Evolutionary conservation across 176 grass and related monocot species (phyloP), one percentile per base, ranked within the genome.

Genomic region (Oryza brachyantha): DNA sequence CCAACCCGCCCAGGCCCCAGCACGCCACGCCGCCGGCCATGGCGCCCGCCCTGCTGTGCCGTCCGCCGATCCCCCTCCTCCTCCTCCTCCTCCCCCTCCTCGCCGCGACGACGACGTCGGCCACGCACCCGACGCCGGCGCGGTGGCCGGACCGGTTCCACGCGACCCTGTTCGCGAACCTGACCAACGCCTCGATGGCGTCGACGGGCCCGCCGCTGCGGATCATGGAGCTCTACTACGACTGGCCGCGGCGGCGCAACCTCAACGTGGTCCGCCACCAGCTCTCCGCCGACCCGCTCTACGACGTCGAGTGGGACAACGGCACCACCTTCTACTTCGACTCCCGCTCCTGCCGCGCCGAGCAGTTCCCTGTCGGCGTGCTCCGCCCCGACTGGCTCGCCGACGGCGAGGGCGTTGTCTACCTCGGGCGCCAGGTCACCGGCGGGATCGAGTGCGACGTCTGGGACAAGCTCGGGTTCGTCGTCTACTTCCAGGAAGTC

Each of bases 301-400:
- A 86, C 79, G 94, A 97, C 76, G 91, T 97, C 4, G 94, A 97
- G 79, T 94, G 94, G 94, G 40, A 76, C 84, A 97, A 97, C 72
- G 86, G 89, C 81, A 94, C 94, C 43, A 66, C 40, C 62, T 97
- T 93, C 91, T 82, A 90, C 76, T 93, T 90, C 79, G 78, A 86
- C 70, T 76, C 88, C 2, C 10, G 67, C 2, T 22, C 66, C 5
- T 97, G 94, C 91, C 89, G 86, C 84, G 78, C 92, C 37, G 29
- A 22, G 48, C 89, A 50, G 3, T 71, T 97, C 63, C 72, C 78
- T 10, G 91, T 97, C 34, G 89, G 94, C 22, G 61, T 97, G 34
- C 91, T 94, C n/a, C 87, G 62, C 19, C 91, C 91, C 0, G 76
- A 86, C 24, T 97, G 94, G 94, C 76, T 97, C 62, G 52, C 79